Evolutionary conservation across 257 asterid species (phyloP).

Genomic region (Lycium ferocissimum): DNA sequence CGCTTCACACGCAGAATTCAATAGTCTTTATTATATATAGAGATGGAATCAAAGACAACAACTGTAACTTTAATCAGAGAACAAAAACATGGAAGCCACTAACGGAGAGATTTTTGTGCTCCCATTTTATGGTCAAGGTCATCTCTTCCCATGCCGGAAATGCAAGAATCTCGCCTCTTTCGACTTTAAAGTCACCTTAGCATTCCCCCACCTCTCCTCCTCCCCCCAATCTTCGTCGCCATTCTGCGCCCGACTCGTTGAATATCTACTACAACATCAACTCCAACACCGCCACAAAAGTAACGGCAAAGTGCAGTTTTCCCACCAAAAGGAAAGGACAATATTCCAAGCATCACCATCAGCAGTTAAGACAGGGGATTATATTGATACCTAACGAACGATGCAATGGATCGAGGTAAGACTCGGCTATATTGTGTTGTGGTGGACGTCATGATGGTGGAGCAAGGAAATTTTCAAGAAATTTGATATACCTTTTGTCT

Average conservation of each 20-base stretch:
- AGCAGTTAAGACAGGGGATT: slow-evolving; percentile 53
- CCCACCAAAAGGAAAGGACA: slow-evolving; percentile 24
- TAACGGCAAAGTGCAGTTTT: slow-evolving; percentile 26
- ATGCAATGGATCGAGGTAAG: slow-evolving; percentile 39
- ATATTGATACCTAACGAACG: slow-evolving; percentile 44
- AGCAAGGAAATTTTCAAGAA: slow-evolving; percentile 56
- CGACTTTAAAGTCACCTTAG: slow-evolving; percentile 53
- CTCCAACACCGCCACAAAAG: slow-evolving; percentile 34
- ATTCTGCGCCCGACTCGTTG: slow-evolving; percentile 38
- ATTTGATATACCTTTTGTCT: slow-evolving; percentile 38
- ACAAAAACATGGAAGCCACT: slow-evolving; percentile 51
- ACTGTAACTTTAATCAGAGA: not conserved
- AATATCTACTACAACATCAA: slow-evolving; percentile 41
- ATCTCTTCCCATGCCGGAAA: slow-evolving; percentile 68
- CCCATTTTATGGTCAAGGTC: slow-evolving; percentile 88
- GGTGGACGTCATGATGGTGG: slow-evolving; percentile 86
- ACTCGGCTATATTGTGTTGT: slow-evolving; percentile 57
- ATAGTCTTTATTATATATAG: slow-evolving; percentile 29
- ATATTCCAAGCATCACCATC: slow-evolving; percentile 38
- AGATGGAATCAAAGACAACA: not conserved
- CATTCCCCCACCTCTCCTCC: slow-evolving; percentile 78
- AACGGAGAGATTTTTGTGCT: slow-evolving; percentile 58
- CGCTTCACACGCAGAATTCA: not conserved
- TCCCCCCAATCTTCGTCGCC: slow-evolving; percentile 40
- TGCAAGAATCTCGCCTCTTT: slow-evolving; percentile 58